Evolutionary conservation across 1,284 basidiomycete species (phyloP).

Genomic region (Tranzscheliella williamsii): DNA sequence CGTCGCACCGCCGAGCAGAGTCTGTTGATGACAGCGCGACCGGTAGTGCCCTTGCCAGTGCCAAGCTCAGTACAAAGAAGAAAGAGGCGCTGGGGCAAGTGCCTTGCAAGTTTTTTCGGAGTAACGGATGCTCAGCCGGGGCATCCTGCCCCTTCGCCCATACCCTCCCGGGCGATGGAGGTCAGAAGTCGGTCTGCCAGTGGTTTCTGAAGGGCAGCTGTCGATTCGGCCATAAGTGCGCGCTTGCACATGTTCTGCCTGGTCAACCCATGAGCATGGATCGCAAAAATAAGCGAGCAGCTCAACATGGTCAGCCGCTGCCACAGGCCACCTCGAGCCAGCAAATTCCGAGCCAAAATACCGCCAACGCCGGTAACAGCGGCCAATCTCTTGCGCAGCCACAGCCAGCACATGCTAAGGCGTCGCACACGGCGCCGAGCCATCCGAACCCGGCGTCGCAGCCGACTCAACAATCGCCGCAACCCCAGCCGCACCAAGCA

Average conservation of each 20-base stretch:
- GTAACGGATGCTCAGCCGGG: constrained; percentile 75
- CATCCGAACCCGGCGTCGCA: neutral
- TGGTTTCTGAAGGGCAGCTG: constrained; percentile 89
- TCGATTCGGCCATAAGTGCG: constrained; percentile 95
- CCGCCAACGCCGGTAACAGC: neutral
- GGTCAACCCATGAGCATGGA: constrained; percentile 87
- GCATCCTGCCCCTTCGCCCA: constrained; percentile 96
- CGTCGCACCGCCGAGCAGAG: constrained; percentile 15
- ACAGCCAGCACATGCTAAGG: neutral
- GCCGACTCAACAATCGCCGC: neutral
- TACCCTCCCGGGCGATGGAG: constrained; percentile 61
- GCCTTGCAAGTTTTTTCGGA: constrained; percentile 95
- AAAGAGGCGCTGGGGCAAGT: constrained; percentile 86
- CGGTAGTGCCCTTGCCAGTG: constrained; percentile 53
- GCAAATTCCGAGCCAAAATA: neutral
- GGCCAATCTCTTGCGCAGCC: neutral
- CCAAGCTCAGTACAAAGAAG: constrained; percentile 59
- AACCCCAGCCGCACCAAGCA: neutral
- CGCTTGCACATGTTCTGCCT: constrained; percentile 80
- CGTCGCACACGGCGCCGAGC: neutral
- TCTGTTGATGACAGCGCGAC: constrained; percentile 38
- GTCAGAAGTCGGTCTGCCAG: constrained; percentile 80
- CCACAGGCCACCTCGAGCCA: constrained; percentile 18
- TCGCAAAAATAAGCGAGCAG: constrained; percentile 95
- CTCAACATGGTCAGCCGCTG: constrained; percentile 67